Evolutionary conservation across 202 grass and related monocot species (phyloP), one percentile per base, ranked within the genome.

Genomic region (Zizania palustris): DNA sequence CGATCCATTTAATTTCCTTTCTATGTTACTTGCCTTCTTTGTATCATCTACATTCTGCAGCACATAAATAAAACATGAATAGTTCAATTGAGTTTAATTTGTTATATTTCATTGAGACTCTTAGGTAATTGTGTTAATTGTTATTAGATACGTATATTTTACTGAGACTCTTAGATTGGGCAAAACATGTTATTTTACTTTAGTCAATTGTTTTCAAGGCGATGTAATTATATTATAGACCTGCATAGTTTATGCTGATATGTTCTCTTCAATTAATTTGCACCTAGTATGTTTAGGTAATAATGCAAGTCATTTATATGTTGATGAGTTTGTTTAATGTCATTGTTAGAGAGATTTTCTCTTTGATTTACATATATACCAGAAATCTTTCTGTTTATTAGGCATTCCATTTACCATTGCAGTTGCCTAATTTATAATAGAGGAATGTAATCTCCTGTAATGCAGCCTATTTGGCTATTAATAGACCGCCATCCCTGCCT

Each of bases 1-100:
- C 22, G 55, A 28, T 28, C 28, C 28, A 28, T 28, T 28, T 28
- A 28, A 28, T 28, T 28, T 28, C 28, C 2, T 28, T 71, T 21
- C 41, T 15, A 6, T 57, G 9, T 34, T 86, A 28, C 82, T 86
- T 43, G 7, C 62, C 43, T 79, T 39, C 45, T 16, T 76, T 6
- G 8, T 44, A 76, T 56, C 45, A 2, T 44, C 15, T 55, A 11
- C 54, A 28, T 3, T 44, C 15, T 55, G 15, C 54, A 28, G 13
- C 9, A 43, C 45, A 58, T 45, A 11, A 19, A 60, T 39, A 4
- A 50, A 41, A n/a, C 4, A 21, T 5, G n/a, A 56, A 54, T 42
- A 6, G 10, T 39, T 53, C 8, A 48, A 16, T 2, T 73, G 11
- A 12, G 11, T 28, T 20, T 9, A 16, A 74, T 45, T 7, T 50